These are phyloP conservation scores for Geotrichum candidum DNA, from an alignment of 1,139 yeast species.

Conservation along the genomic window DNA sequence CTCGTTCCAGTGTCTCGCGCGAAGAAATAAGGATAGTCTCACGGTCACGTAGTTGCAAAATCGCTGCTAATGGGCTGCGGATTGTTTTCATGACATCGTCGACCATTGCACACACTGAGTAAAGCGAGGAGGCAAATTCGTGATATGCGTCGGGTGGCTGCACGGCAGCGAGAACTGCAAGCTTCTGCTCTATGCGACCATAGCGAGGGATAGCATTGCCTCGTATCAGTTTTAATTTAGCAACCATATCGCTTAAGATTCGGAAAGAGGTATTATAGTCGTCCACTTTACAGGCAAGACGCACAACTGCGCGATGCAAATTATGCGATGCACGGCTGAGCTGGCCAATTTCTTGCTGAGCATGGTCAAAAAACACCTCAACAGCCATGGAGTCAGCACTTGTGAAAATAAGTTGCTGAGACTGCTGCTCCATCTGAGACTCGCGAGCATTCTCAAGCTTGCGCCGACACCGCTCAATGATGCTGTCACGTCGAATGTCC, in stretches of 20 bases:
- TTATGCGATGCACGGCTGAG: conserved; percentile 19
- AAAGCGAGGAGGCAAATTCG: conserved; percentile 6
- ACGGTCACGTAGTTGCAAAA: conserved; percentile 2
- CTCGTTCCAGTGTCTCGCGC: conserved; percentile 27
- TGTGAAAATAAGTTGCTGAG: conserved; percentile 19
- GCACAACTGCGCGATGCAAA: conserved; percentile 19
- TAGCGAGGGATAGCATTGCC: not conserved
- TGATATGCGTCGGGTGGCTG: conserved; percentile 5
- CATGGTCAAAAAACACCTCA: conserved; percentile 28
- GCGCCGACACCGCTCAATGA: conserved; percentile 34
- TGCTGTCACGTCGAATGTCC: conserved; percentile 33
- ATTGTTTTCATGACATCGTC: conserved; percentile 8
- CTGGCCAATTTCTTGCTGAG: conserved; percentile 22
- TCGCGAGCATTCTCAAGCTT: conserved; percentile 34
- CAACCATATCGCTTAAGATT: conserved; percentile 22
- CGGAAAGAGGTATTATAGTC: conserved; percentile 24
- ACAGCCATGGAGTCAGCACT: conserved; percentile 25
- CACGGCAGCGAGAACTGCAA: not conserved
- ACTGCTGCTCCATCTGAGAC: conserved; percentile 28
- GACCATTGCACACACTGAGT: conserved; percentile 6
- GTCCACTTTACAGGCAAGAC: conserved; percentile 22
- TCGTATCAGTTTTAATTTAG: conserved; percentile 12
- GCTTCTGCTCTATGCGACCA: conserved; percentile 2
- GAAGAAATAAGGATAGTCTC: not conserved
- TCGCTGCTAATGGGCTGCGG: conserved; percentile 3